Conservation (phyloP, 805 yeast species). For the Candida lessepsii region DNA sequence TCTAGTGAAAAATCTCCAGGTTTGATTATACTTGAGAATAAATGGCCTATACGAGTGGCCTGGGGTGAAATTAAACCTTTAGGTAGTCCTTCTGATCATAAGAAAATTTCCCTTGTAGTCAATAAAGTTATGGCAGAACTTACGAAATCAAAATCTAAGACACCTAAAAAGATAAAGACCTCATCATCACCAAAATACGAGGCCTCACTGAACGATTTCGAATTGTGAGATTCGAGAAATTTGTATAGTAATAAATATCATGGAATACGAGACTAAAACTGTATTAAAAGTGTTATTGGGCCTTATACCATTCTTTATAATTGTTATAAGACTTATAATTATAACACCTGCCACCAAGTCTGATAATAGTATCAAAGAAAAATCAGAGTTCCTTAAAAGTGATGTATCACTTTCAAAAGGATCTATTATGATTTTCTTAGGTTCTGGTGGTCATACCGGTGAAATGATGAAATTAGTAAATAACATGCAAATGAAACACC, state of each 20-base stretch:
- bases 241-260: slow-evolving; percentile 7
- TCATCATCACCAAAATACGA: no score
- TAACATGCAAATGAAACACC: slow-evolving; percentile 29
- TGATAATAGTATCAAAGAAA: slow-evolving; percentile 2
- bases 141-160: slow-evolving; percentile 23
- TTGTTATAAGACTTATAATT: slow-evolving; percentile 21
- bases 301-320: slow-evolving; percentile 21
- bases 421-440: slow-evolving; percentile 62
- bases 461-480: slow-evolving; percentile 78
- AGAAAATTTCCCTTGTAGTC: slow-evolving; percentile 50
- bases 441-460: slow-evolving; percentile 97
- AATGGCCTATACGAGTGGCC: slow-evolving; percentile 48
- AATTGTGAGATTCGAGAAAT: slow-evolving; percentile 10
- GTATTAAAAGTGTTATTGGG: slow-evolving; percentile 9
- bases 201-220: slow-evolving; percentile 16
- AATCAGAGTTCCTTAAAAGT: slow-evolving; percentile 9
- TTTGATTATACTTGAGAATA: slow-evolving; percentile 27
- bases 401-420: slow-evolving; percentile 12
- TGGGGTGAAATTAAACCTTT: slow-evolving; percentile 53
- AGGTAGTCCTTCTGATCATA: slow-evolving; percentile 46
- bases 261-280: slow-evolving; percentile 23
- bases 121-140: slow-evolving; percentile 52
- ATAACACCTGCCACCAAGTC: slow-evolving; percentile 24
- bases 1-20: slow-evolving; percentile 33
- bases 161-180: neutral